Evolutionary conservation across 2,329 filamentous ascomycete genomes (phyloP).

Genomic region (Macrophomina tecta): DNA sequence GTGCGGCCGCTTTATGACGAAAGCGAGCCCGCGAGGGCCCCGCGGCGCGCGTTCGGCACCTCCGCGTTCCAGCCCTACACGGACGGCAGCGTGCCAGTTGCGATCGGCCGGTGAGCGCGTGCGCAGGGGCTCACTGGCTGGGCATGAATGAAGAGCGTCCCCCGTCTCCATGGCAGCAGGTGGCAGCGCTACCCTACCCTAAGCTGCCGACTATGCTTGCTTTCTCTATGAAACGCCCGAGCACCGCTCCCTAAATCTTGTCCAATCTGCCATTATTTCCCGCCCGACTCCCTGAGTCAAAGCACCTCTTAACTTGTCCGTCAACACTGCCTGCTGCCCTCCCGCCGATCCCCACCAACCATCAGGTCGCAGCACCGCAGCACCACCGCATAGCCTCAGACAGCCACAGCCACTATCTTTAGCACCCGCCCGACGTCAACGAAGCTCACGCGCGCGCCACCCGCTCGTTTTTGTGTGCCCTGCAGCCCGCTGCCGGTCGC

Average conservation of each 20-base stretch:
- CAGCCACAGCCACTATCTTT: slow-evolving; percentile 27
- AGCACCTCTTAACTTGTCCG: not conserved
- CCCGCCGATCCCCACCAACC: slow-evolving; percentile 8
- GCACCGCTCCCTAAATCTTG: slow-evolving; percentile 28
- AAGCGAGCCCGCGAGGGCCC: slow-evolving; percentile 6
- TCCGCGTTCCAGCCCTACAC: slow-evolving; percentile 28
- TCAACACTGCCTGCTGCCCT: slow-evolving; percentile 19
- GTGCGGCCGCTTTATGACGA: slow-evolving; percentile 1
- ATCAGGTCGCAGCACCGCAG: slow-evolving; percentile 11
- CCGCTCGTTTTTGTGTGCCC: slow-evolving; percentile 18
- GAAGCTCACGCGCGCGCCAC: slow-evolving; percentile 10
- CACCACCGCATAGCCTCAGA: slow-evolving; percentile 26
- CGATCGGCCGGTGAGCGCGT: slow-evolving; percentile 20
- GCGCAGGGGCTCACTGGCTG: slow-evolving; percentile 13
- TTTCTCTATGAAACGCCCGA: slow-evolving; percentile 27
- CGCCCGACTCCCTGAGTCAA: slow-evolving; percentile 23
- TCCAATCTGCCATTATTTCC: slow-evolving; percentile 22
- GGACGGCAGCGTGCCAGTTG: slow-evolving; percentile 8
- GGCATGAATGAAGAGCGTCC: slow-evolving; percentile 15
- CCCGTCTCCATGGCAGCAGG: slow-evolving; percentile 27
- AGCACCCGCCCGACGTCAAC: slow-evolving; percentile 13
- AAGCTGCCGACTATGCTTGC: slow-evolving; percentile 24
- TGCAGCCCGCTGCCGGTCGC: slow-evolving; percentile 14
- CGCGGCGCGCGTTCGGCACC: slow-evolving; percentile 3
- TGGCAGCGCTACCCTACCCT: not conserved